These are phyloP conservation scores for Wickerhamiella cacticola DNA, from an alignment of 805 yeast genomes.

Conservation along the genomic window DNA sequence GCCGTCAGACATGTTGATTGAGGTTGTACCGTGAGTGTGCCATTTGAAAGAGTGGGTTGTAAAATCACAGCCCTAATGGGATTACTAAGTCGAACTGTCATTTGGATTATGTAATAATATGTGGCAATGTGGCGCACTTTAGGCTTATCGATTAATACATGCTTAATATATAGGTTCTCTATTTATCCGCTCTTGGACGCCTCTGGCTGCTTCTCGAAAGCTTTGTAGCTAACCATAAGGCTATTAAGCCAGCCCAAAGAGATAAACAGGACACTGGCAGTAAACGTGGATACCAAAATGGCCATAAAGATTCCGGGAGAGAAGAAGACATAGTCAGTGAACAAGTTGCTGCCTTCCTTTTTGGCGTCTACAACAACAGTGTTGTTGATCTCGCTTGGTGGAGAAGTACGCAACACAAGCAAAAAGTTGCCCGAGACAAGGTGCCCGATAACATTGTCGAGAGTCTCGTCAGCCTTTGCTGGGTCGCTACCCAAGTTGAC, in stretches of 20 bases:
- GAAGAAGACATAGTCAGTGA: slow-evolving; percentile 57
- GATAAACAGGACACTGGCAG: slow-evolving; percentile 43
- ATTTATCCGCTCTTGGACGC: neutral
- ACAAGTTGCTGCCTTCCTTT: slow-evolving; percentile 30
- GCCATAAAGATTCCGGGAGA: slow-evolving; percentile 74
- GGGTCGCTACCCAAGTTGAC: slow-evolving; percentile 34
- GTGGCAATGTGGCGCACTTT: slow-evolving; percentile 1
- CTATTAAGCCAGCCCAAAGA: slow-evolving; percentile 64
- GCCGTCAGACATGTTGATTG: slow-evolving; percentile 69
- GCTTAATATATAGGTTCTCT: neutral
- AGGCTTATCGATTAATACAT: neutral
- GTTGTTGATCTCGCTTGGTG: neutral
- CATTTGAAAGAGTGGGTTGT: slow-evolving; percentile 9
- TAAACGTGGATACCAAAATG: slow-evolving; percentile 49
- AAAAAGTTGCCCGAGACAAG: slow-evolving; percentile 29
- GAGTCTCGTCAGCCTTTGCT: slow-evolving; percentile 20
- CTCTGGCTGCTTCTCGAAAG: slow-evolving; percentile 57
- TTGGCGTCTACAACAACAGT: slow-evolving; percentile 11
- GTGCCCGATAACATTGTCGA: slow-evolving; percentile 24
- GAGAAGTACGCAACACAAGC: slow-evolving; percentile 27
- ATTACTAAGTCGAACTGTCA: too few species aligned
- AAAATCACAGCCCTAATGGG: neutral
- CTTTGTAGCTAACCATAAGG: slow-evolving; percentile 65
- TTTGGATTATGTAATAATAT: too few species aligned
- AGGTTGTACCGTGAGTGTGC: slow-evolving; percentile 5